phyloP scores from a whole-genome alignment of 345 rosid genomes.

The Corchorus capsularis region DNA sequence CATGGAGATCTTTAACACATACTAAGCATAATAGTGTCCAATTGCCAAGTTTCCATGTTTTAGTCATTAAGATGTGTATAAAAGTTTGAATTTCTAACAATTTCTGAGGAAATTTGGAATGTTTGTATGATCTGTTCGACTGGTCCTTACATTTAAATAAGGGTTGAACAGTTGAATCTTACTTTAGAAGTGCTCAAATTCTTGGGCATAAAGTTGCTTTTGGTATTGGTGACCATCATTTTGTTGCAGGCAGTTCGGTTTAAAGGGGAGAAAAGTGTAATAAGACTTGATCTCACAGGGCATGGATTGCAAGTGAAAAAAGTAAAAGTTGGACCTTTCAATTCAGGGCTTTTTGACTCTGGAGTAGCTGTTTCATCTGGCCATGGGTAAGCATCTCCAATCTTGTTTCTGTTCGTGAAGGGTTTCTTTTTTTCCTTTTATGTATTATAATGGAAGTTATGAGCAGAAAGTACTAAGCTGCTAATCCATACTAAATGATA shows the following conservation, averaged over 20 bases:
- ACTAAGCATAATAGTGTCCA: not conserved
- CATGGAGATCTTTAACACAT: not conserved
- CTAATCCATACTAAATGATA: not conserved
- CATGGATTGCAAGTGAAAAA: constrained; percentile 58
- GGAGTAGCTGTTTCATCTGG: constrained; percentile 78
- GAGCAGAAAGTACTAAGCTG: not conserved
- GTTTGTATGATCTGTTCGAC: not conserved
- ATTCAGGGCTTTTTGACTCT: constrained; percentile 79
- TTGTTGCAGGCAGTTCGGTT: constrained; percentile 64
- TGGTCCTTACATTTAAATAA: not conserved
- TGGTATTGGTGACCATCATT: not conserved
- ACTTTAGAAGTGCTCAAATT: not conserved
- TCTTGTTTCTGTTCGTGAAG: not conserved
- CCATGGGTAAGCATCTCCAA: constrained; percentile 47
- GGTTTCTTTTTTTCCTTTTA: not conserved
- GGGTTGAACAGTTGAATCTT: not conserved
- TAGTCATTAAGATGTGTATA: not conserved
- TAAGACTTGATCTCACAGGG: constrained; percentile 72
- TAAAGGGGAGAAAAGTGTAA: constrained; percentile 51
- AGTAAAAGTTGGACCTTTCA: constrained; percentile 94
- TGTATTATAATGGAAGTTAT: not conserved
- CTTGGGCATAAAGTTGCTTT: not conserved
- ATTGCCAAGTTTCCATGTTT: not conserved
- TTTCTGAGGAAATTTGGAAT: constrained; percentile 2
- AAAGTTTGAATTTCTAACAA: not conserved